phyloP scores from a whole-genome alignment of 495 filamentous ascomycete species.

The Tuber brumale region DNA sequence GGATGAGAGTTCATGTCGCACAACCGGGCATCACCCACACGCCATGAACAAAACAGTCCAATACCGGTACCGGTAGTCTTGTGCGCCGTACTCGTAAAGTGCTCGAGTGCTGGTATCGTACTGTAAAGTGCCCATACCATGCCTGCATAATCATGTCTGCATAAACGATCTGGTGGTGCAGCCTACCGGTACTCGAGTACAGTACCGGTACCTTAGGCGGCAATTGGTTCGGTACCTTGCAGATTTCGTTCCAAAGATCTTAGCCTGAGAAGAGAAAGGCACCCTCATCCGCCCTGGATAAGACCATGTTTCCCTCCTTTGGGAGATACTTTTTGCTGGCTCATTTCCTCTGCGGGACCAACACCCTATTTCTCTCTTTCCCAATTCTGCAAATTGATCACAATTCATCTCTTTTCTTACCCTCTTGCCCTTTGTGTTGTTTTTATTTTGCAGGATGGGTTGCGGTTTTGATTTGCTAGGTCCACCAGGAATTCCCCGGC shows the following conservation, averaged over 20 bases:
- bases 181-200: too few species aligned
- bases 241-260: not conserved
- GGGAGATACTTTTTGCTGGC: not conserved
- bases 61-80: too few species aligned
- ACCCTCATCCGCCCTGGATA: not conserved
- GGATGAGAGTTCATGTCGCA: not conserved
- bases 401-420: not conserved
- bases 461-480: not conserved
- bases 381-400: not conserved
- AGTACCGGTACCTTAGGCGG: not conserved
- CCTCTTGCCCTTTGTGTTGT: not conserved
- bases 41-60: too few species aligned
- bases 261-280: not conserved
- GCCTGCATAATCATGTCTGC: not conserved
- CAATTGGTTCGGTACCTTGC: slow-evolving; percentile 1
- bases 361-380: not conserved
- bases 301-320: not conserved
- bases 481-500: not conserved
- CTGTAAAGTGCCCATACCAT: too few species aligned
- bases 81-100: too few species aligned
- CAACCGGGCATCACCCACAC: not conserved
- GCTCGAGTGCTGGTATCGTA: too few species aligned
- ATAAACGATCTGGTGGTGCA: not conserved
- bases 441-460: not conserved
- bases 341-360: not conserved